A percentile compares a stretch with the other conserved stretches of the same genome.
phyloP scores from a whole-genome alignment of 2,329 filamentous ascomycete species.

The Madurella mycetomatis region DNA sequence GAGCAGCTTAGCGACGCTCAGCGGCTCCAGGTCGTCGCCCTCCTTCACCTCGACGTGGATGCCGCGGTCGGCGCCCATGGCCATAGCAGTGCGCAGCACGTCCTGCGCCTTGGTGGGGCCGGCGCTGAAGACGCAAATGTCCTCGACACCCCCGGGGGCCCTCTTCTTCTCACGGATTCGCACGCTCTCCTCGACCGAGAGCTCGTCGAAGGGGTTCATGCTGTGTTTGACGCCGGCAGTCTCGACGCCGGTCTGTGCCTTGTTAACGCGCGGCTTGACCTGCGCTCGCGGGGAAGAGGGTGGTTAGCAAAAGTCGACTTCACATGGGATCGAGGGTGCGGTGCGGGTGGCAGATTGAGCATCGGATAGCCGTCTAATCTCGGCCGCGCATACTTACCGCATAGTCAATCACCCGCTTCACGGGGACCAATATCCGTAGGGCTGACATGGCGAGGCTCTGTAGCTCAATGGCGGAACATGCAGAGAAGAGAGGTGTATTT shows the following conservation, averaged over 20 bases:
- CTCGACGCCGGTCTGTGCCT: conserved; percentile 79
- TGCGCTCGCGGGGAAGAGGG: conserved; percentile 28
- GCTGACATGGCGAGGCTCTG: conserved; percentile 49
- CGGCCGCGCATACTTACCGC: conserved; percentile 51
- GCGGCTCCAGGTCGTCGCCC: conserved; percentile 74
- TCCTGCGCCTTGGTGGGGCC: conserved; percentile 85
- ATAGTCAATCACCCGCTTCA: conserved; percentile 85
- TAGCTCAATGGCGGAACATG: conserved; percentile 22
- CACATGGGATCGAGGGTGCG: not conserved
- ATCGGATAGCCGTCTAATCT: not conserved
- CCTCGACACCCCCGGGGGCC: conserved; percentile 70
- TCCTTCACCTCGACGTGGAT: conserved; percentile 82
- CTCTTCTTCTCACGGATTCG: conserved; percentile 84
- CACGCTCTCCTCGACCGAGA: conserved; percentile 93
- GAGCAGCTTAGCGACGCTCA: conserved; percentile 89
- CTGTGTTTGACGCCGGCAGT: conserved; percentile 92
- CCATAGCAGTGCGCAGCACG: conserved; percentile 91
- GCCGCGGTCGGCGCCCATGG: conserved; percentile 91
- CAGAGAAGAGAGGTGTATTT: conserved; percentile 12
- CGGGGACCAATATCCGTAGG: conserved; percentile 71
- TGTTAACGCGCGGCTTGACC: conserved; percentile 68
- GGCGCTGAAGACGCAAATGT: conserved; percentile 86
- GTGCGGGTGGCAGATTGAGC: conserved; percentile 1
- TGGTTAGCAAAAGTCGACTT: conserved; percentile 8
- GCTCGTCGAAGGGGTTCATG: conserved; percentile 99